These are phyloP conservation scores for Cajanus cajan DNA, from an alignment of 306 rosid genomes.

Conservation along the genomic window DNA sequence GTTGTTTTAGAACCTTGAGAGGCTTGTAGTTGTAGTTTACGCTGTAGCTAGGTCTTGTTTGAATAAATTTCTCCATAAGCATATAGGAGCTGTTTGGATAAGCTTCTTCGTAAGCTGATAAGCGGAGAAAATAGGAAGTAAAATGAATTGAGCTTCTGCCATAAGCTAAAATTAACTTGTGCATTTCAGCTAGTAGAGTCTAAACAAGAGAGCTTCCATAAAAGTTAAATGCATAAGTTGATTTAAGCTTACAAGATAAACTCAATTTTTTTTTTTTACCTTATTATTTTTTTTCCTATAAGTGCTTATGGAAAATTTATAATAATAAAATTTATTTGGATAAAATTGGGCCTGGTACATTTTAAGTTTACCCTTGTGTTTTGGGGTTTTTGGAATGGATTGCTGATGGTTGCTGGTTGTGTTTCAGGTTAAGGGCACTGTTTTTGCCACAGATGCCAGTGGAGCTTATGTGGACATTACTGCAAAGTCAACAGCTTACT, in stretches of 20 bases:
- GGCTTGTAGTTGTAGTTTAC: background rate
- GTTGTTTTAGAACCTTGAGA: background rate
- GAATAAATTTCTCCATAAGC: background rate
- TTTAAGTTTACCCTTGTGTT: background rate
- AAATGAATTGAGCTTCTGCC: background rate
- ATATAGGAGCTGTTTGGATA: background rate
- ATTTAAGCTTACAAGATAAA: background rate
- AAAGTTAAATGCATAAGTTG: background rate
- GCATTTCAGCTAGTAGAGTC: background rate
- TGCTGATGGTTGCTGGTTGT: conserved; percentile 20
- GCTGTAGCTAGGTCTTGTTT: background rate
- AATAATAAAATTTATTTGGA: too few relatives aligned
- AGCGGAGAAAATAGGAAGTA: background rate
- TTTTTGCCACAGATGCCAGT: conserved; percentile 56
- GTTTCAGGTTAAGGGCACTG: conserved; percentile 81
- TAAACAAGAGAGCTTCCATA: background rate
- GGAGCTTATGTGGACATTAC: conserved; percentile 89
- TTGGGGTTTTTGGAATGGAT: background rate
- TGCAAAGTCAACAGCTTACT: conserved; percentile 84
- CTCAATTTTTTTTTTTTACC: background rate
- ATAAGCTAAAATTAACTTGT: background rate
- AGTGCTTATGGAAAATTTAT: background rate
- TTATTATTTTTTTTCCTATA: background rate
- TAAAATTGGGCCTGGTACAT: background rate
- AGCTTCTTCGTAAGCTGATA: background rate